A percentile compares a stretch with the other conserved stretches of the same genome.
Conservation (phyloP, 306 rosid genomes). For the Prunus davidiana region DNA sequence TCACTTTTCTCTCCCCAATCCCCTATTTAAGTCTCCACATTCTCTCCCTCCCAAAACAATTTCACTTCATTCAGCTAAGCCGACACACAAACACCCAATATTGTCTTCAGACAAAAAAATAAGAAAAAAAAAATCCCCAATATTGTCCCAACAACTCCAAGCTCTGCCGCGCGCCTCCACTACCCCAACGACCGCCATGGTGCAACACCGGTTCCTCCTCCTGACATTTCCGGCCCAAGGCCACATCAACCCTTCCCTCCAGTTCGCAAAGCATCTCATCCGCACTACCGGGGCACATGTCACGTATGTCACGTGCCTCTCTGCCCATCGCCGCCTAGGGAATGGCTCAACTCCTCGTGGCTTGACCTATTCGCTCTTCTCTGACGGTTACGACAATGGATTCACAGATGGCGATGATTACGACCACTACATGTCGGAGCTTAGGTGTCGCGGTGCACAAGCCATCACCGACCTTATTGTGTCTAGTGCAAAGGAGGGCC, state of each 20-base stretch:
- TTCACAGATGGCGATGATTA: no score
- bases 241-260: conserved; percentile 36
- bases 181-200: not conserved
- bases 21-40: conserved; percentile 1
- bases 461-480: no score
- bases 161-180: not conserved
- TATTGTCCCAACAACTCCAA: not conserved
- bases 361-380: conserved; percentile 14
- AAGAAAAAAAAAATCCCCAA: no score
- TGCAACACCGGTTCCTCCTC: conserved; percentile 15
- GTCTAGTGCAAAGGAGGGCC: not conserved
- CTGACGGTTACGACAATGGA: no score
- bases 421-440: no score
- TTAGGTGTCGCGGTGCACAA: no score
- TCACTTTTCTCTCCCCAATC: conserved; percentile 1
- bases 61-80: not conserved
- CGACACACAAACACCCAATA: not conserved
- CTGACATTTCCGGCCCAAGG: conserved; percentile 28
- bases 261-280: not conserved
- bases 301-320: conserved; percentile 24
- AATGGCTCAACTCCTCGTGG: not conserved
- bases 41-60: not conserved
- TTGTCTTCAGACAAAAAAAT: no score
- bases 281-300: conserved; percentile 23
- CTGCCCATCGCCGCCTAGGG: conserved; percentile 16